Evolutionary conservation across 441 rosid genomes (phyloP).

Genomic region (Pelargonium myrrhifolium): DNA sequence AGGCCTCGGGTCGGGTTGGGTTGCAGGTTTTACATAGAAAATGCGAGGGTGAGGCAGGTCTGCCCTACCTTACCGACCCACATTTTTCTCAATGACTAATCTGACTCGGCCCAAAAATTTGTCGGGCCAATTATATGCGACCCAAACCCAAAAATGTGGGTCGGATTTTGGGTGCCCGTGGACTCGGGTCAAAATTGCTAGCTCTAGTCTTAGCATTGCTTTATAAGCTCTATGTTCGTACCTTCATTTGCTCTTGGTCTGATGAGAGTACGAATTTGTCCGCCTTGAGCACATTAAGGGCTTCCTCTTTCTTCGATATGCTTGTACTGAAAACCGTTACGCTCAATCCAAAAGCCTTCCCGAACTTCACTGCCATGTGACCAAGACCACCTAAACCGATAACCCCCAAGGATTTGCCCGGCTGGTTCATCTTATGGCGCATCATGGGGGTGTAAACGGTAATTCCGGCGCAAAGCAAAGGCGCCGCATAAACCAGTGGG

Average conservation of each 20-base stretch:
- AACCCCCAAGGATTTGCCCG: constrained; percentile 20
- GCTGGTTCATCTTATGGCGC: constrained; percentile 21
- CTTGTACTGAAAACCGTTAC: constrained; percentile 22
- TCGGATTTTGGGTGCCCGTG: too few species aligned
- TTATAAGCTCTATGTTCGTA: neutral
- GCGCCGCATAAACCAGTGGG: constrained; percentile 16
- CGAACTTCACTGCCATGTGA: constrained; percentile 19
- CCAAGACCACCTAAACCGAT: constrained; percentile 22
- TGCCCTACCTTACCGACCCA: too few species aligned
- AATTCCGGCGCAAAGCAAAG: constrained; percentile 22
- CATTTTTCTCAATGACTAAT: too few species aligned
- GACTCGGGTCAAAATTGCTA: neutral
- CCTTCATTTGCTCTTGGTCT: constrained; percentile 15
- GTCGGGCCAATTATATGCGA: too few species aligned
- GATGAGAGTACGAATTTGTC: constrained; percentile 17
- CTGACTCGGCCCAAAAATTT: too few species aligned
- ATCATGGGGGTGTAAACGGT: constrained; percentile 19
- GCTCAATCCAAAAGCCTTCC: constrained; percentile 21
- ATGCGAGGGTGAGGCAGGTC: too few species aligned
- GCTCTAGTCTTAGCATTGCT: neutral
- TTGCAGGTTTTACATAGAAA: too few species aligned
- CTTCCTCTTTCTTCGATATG: constrained; percentile 19
- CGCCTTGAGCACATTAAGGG: constrained; percentile 12
- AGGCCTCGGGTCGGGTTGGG: too few species aligned
- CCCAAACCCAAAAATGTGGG: neutral